Conservation (phyloP, 805 yeast genomes). For the Ogataea corticis region DNA sequence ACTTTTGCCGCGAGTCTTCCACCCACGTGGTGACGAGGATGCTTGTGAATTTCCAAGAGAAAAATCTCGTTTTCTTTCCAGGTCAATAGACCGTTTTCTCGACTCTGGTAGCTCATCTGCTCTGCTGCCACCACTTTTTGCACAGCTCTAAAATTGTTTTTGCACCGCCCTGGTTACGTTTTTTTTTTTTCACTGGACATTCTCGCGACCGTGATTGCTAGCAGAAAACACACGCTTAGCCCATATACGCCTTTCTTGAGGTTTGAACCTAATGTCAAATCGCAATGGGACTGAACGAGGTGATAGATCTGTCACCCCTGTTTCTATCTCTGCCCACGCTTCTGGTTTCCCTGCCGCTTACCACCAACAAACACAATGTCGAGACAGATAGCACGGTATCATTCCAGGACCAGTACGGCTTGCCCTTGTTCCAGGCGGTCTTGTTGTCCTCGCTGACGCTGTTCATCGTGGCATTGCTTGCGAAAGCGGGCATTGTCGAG, state of each 20-base stretch:
- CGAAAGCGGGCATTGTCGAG: slow-evolving; percentile 6
- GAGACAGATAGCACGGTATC: background rate
- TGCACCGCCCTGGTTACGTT: background rate
- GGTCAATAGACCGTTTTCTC: too few species aligned
- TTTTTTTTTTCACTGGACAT: background rate
- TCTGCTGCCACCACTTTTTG: too few species aligned
- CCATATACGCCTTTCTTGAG: background rate
- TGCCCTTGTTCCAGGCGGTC: slow-evolving; percentile 21
- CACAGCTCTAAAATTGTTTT: background rate
- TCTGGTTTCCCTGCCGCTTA: slow-evolving; percentile 31
- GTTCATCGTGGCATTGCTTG: slow-evolving; percentile 10
- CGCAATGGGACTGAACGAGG: slow-evolving; percentile 7
- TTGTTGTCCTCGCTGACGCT: slow-evolving; percentile 28
- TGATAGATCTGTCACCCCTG: slow-evolving; percentile 34
- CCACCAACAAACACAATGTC: slow-evolving; percentile 14
- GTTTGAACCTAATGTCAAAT: too few species aligned
- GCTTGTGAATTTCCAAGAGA: too few species aligned
- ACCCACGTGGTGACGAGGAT: too few species aligned
- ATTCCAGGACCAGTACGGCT: slow-evolving; percentile 7
- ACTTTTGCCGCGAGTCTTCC: too few species aligned
- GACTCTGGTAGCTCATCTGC: too few species aligned
- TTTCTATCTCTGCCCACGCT: slow-evolving; percentile 37
- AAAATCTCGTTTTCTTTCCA: too few species aligned
- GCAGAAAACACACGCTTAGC: background rate
- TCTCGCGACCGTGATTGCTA: background rate